Evolutionary conservation across 2,329 filamentous ascomycete species (phyloP).

Genomic region (Diplodia intermedia): DNA sequence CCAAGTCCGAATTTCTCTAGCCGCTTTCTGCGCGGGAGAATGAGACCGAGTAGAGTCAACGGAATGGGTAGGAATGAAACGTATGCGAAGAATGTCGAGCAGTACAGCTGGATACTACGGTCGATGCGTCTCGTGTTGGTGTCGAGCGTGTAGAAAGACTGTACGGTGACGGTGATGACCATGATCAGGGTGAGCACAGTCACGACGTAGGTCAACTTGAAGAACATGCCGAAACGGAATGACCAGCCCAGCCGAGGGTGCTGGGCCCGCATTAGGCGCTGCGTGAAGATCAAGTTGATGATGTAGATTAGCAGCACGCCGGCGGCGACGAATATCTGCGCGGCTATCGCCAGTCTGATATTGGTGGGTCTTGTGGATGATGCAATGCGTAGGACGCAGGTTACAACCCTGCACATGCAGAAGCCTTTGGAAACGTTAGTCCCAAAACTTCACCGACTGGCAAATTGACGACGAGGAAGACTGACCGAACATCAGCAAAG

Average conservation of each 20-base stretch:
- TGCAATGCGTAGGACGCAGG: constrained; percentile 48
- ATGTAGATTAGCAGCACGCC: constrained; percentile 79
- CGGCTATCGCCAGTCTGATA: constrained; percentile 60
- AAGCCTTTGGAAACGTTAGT: constrained; percentile 43
- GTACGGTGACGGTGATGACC: constrained; percentile 69
- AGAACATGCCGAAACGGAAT: constrained; percentile 56
- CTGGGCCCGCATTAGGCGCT: constrained; percentile 75
- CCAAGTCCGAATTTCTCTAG: constrained; percentile 71
- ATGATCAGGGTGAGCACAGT: constrained; percentile 68
- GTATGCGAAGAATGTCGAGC: constrained; percentile 66
- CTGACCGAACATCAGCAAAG: constrained; percentile 49
- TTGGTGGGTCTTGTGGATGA: constrained; percentile 47
- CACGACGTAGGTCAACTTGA: constrained; percentile 65
- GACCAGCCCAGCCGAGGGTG: constrained; percentile 77
- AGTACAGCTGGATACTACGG: constrained; percentile 69
- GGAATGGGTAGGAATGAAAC: constrained; percentile 72
- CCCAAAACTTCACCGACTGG: too few relatives aligned
- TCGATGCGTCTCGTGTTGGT: constrained; percentile 58
- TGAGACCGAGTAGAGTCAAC: constrained; percentile 57
- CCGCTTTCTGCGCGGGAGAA: constrained; percentile 52
- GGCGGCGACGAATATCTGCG: constrained; percentile 73
- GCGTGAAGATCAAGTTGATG: constrained; percentile 77
- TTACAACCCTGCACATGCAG: constrained; percentile 53
- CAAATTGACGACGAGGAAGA: not conserved
- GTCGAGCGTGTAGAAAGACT: constrained; percentile 71